These are phyloP conservation scores for Ceratobasidium sp. DNA, from an alignment of 1,284 basidiomycete species.

Conservation along the genomic window DNA sequence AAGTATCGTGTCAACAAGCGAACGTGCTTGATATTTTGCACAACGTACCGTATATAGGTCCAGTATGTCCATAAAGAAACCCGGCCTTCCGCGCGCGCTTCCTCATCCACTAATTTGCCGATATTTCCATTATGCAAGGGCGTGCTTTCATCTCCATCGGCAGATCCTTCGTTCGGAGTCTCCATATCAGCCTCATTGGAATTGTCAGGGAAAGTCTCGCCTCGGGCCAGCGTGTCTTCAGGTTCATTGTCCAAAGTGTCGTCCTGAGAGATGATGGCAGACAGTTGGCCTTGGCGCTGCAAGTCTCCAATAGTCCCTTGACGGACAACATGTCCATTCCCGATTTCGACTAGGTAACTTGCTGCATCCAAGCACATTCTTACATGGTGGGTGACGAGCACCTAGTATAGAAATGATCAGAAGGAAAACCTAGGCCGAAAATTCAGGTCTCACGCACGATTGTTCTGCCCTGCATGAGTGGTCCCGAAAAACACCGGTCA, in stretches of 20 bases:
- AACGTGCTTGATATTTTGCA: not conserved
- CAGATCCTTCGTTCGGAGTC: conserved; percentile 43
- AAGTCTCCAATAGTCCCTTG: conserved; percentile 72
- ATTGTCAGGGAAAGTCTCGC: conserved; percentile 27
- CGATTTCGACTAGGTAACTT: conserved; percentile 75
- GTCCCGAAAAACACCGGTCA: conserved; percentile 72
- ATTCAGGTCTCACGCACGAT: conserved; percentile 58
- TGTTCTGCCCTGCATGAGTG: conserved; percentile 74
- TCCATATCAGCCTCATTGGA: conserved; percentile 48
- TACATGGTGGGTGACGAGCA: conserved; percentile 91
- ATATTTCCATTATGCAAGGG: conserved; percentile 30
- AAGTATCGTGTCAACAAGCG: conserved; percentile 4
- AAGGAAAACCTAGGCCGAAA: not conserved
- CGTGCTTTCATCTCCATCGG: conserved; percentile 39
- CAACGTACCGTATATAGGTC: conserved; percentile 63
- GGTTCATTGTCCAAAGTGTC: conserved; percentile 60
- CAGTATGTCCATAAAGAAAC: conserved; percentile 69
- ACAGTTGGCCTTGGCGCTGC: conserved; percentile 66
- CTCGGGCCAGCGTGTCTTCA: conserved; percentile 53
- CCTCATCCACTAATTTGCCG: conserved; percentile 73
- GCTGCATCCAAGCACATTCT: conserved; percentile 75
- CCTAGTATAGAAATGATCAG: conserved; percentile 53
- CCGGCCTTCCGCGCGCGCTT: conserved; percentile 74
- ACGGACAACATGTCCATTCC: conserved; percentile 70
- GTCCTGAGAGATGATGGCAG: conserved; percentile 58